Evolutionary conservation across 2,329 filamentous ascomycete genomes (phyloP).

Genomic region (Tolypocladium sp.): DNA sequence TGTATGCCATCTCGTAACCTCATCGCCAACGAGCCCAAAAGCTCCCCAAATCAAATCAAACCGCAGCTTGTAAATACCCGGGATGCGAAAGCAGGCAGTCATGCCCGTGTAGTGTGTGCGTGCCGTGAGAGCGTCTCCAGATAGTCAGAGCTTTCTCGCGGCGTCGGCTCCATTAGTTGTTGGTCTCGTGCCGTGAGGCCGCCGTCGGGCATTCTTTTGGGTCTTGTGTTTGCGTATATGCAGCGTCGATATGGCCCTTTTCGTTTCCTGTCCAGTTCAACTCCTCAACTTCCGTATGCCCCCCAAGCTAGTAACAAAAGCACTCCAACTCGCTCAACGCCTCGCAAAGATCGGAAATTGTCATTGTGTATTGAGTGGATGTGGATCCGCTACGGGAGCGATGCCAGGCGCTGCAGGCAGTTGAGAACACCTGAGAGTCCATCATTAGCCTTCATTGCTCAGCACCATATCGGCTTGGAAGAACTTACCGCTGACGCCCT

Average conservation of each 20-base stretch:
- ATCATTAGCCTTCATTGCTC: neutral
- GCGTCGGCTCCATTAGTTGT: neutral
- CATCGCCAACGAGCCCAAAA: neutral
- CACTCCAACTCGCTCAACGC: slow-evolving; percentile 2
- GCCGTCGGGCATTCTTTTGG: neutral
- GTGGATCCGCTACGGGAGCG: slow-evolving; percentile 10
- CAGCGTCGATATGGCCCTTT: neutral
- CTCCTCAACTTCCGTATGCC: neutral
- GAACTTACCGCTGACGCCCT: slow-evolving; percentile 76
- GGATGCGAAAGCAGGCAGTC: neutral
- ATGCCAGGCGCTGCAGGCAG: slow-evolving; percentile 32
- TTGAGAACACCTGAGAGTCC: slow-evolving; percentile 26
- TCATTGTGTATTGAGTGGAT: neutral
- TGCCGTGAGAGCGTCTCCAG: neutral
- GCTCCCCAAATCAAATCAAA: neutral
- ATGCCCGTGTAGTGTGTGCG: neutral
- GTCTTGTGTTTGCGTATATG: neutral
- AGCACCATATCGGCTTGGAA: neutral
- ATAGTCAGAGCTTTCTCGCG: neutral
- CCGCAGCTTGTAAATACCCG: neutral
- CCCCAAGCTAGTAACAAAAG: neutral
- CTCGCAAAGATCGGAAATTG: neutral
- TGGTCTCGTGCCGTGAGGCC: slow-evolving; percentile 2
- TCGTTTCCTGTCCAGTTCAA: neutral
- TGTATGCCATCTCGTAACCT: neutral